A percentile compares a stretch with the other conserved stretches of the same genome.
phyloP scores from a whole-genome alignment of 73 alveolate genomes.

The Paramecium tetraurelia region DNA sequence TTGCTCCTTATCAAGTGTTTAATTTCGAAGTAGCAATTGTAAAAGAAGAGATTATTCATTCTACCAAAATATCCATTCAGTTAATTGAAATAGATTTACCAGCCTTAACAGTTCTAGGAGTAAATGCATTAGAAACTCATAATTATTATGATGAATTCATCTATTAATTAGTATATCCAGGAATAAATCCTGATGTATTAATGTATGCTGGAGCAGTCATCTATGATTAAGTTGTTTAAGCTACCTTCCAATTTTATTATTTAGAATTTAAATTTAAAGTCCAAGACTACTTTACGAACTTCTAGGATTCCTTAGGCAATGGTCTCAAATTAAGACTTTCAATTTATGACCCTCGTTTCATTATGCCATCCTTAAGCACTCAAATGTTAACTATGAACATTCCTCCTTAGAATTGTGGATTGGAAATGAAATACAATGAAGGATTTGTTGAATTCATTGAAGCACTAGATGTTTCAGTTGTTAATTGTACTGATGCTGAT shows the following conservation, averaged over 20 bases:
- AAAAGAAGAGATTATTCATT: not conserved
- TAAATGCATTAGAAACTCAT: not conserved
- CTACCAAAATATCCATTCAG: not conserved
- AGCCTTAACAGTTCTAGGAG: not conserved
- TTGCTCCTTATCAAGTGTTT: not conserved
- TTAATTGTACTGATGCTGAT: not conserved
- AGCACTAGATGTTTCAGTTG: not conserved
- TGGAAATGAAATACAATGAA: not conserved
- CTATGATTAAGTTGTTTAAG: not conserved
- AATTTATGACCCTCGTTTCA: slow-evolving; percentile 8
- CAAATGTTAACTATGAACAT: not conserved
- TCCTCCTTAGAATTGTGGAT: not conserved
- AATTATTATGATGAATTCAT: slow-evolving; percentile 2
- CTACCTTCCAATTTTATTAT: not conserved
- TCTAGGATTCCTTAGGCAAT: not conserved
- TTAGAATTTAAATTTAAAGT: slow-evolving; percentile 9
- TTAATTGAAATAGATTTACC: slow-evolving; percentile 26
- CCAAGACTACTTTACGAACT: not conserved
- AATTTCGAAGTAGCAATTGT: not conserved
- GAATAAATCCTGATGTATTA: slow-evolving; percentile 3
- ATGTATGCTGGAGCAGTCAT: slow-evolving; percentile 18
- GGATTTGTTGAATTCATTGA: not conserved
- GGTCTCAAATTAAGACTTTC: not conserved
- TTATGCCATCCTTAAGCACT: not conserved
- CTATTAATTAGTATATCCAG: not conserved